Conservation (phyloP, 2,329 filamentous ascomycete genomes). For the Beauveria medogensis region DNA sequence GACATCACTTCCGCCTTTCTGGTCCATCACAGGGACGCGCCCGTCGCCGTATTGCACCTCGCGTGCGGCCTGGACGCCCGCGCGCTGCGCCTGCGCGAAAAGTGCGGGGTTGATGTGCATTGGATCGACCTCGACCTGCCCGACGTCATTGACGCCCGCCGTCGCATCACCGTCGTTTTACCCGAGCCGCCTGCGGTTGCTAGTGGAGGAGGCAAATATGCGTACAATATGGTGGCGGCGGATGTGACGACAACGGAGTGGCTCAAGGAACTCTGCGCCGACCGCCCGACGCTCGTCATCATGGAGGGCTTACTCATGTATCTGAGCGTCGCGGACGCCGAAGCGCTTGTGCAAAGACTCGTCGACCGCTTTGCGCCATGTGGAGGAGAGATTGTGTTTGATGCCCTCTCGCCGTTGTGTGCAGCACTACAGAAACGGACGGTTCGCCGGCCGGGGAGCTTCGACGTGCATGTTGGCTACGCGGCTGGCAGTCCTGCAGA, state of each 20-base stretch:
- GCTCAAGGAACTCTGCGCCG: conserved; percentile 22
- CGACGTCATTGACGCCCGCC: conserved; percentile 25
- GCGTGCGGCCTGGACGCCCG: conserved; percentile 25
- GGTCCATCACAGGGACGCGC: conserved; percentile 10
- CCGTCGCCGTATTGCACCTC: conserved; percentile 22
- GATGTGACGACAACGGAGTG: conserved; percentile 21
- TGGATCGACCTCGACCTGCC: conserved; percentile 29
- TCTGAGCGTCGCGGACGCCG: conserved; percentile 18
- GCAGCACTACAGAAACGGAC: background rate
- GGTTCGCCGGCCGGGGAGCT: background rate
- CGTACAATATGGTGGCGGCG: conserved; percentile 20
- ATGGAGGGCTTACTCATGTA: conserved; percentile 27
- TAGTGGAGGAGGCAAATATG: background rate
- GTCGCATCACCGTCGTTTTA: conserved; percentile 13
- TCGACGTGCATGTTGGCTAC: background rate
- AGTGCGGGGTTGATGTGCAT: conserved; percentile 15
- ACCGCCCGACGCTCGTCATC: conserved; percentile 24
- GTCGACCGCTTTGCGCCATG: conserved; percentile 18
- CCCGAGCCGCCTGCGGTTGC: conserved; percentile 15
- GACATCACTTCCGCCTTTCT: conserved; percentile 21
- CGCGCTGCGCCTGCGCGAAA: conserved; percentile 17
- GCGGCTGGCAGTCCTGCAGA: background rate
- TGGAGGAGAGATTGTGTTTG: conserved; percentile 21
- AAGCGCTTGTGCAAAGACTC: conserved; percentile 18
- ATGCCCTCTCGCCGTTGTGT: conserved; percentile 3